Evolutionary conservation across 257 asterid genomes (phyloP).

Genomic region (Solanum infundibuliforme): DNA sequence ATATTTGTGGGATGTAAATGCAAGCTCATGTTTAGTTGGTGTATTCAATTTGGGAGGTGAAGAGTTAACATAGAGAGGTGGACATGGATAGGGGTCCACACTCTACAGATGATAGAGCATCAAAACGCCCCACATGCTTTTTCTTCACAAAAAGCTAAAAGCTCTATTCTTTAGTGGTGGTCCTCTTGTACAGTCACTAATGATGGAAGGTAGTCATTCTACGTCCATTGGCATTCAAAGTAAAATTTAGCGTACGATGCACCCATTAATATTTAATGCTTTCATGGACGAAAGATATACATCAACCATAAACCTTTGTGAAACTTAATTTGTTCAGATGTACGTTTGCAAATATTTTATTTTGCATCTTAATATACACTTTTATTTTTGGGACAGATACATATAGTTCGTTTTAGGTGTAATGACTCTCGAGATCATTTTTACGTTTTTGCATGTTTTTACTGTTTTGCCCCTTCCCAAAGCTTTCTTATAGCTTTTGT

Average conservation of each 20-base stretch:
- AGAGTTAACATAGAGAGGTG: not conserved
- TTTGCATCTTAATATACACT: not conserved
- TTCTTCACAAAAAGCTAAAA: not conserved
- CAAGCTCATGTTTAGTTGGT: not conserved
- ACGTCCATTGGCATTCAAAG: not conserved
- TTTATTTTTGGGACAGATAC: too few species aligned
- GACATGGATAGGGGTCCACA: not conserved
- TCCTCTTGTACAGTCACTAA: not conserved
- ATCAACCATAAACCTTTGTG: not conserved
- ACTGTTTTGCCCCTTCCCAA: too few species aligned
- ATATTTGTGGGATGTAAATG: not conserved
- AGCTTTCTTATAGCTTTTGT: too few species aligned
- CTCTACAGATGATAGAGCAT: not conserved
- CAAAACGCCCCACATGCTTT: not conserved
- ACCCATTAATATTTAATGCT: not conserved
- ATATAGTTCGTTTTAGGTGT: too few species aligned
- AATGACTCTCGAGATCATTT: too few species aligned
- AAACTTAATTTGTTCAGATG: not conserved
- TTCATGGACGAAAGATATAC: not conserved
- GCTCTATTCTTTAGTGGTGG: not conserved
- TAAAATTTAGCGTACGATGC: not conserved
- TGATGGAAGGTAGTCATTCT: not conserved
- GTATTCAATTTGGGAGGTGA: not conserved
- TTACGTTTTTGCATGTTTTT: too few species aligned
- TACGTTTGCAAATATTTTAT: not conserved